These are phyloP conservation scores for Pisolithus marmoratus DNA, from an alignment of 768 basidiomycete genomes.

Conservation along the genomic window DNA sequence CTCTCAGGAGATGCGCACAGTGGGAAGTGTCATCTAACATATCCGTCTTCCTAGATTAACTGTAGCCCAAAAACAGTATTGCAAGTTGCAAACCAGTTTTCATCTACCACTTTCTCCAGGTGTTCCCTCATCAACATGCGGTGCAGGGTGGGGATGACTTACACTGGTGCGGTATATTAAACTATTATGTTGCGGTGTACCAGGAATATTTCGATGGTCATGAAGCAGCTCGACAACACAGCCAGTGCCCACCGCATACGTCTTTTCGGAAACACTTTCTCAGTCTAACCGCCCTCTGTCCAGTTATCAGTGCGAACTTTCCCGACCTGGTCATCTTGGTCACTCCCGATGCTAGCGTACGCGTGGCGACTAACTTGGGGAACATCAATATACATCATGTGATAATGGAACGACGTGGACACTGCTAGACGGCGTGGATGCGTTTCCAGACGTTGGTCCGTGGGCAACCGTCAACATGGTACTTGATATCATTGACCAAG, in stretches of 20 bases:
- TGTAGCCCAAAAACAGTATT: too few species aligned
- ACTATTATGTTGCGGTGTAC: background rate
- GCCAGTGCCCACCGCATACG: background rate
- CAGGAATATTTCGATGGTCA: background rate
- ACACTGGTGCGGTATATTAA: too few species aligned
- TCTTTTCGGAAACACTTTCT: background rate
- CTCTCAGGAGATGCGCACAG: too few species aligned
- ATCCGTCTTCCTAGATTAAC: too few species aligned
- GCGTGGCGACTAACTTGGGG: constrained; percentile 17
- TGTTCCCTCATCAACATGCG: too few species aligned
- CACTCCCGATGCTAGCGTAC: constrained; percentile 7
- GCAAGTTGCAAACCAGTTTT: too few species aligned
- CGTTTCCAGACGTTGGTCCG: constrained; percentile 18
- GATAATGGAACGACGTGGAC: constrained; percentile 17
- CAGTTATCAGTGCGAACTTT: constrained; percentile 18
- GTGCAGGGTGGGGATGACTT: too few species aligned
- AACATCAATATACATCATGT: constrained; percentile 15
- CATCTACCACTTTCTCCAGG: too few species aligned
- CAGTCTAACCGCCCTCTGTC: background rate
- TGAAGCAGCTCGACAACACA: background rate
- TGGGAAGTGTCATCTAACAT: too few species aligned
- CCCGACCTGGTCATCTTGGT: constrained; percentile 17
- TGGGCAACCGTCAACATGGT: constrained; percentile 19
- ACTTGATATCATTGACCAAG: constrained; percentile 14
- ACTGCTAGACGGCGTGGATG: constrained; percentile 9